Percentiles rank a stretch among this genome's conserved stretches.
Conservation (phyloP, 1,284 basidiomycete genomes). For the Cutaneotrichosporon curvatum region DNA sequence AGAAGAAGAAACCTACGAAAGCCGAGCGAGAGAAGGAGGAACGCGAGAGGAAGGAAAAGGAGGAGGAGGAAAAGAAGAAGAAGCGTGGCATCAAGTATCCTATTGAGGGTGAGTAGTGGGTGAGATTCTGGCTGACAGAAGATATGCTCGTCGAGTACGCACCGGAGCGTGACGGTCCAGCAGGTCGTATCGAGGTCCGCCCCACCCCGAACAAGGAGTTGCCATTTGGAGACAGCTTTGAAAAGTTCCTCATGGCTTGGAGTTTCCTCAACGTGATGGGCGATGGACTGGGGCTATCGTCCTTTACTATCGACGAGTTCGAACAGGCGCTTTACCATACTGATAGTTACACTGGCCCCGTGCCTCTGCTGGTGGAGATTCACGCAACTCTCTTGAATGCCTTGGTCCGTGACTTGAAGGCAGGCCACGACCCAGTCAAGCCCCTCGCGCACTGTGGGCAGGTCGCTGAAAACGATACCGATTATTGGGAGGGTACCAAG, state of each 20-base stretch:
- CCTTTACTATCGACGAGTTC: conserved; percentile 88
- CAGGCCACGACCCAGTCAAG: conserved; percentile 27
- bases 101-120: conserved; percentile 48
- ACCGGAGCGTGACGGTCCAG: conserved; percentile 56
- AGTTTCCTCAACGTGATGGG: conserved; percentile 88
- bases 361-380: conserved; percentile 73
- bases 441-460: conserved; percentile 28
- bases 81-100: conserved; percentile 74
- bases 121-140: conserved; percentile 35
- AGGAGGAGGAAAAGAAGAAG: conserved; percentile 59
- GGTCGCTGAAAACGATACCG: conserved; percentile 32
- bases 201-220: conserved; percentile 60
- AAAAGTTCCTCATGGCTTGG: conserved; percentile 80
- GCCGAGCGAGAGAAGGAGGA: conserved; percentile 27
- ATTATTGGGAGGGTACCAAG: conserved; percentile 43
- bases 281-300: conserved; percentile 82
- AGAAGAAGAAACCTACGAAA: conserved; percentile 68
- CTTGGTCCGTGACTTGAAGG: conserved; percentile 61
- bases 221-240: conserved; percentile 75
- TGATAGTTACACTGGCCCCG: conserved; percentile 57
- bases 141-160: conserved; percentile 70
- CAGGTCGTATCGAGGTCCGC: conserved; percentile 48
- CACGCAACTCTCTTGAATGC: conserved; percentile 85
- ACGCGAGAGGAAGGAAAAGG: conserved; percentile 52
- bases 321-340: conserved; percentile 78